Conservation (phyloP, 352 stramenopile genomes). For the Elongisporangium senticosum region DNA sequence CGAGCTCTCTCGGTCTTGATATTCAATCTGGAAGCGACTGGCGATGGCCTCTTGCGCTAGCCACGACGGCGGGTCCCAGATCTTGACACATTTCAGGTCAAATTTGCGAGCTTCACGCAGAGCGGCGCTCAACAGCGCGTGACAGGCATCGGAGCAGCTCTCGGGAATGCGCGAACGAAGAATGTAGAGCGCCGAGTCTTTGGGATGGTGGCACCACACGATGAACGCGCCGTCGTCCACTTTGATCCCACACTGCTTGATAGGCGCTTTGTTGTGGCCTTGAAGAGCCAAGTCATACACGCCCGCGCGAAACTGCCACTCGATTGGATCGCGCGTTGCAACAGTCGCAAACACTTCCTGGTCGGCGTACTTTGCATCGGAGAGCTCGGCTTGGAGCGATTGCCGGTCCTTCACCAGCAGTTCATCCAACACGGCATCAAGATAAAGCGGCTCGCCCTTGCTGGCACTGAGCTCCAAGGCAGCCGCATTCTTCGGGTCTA, state of each 20-base stretch:
- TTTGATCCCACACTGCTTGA: constrained; percentile 22
- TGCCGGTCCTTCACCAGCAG: constrained; percentile 33
- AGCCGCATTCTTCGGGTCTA: neutral
- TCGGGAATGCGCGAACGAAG: constrained; percentile 29
- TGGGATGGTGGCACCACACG: constrained; percentile 48
- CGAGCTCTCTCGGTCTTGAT: constrained; percentile 27
- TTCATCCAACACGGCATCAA: constrained; percentile 27
- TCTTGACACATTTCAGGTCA: constrained; percentile 22
- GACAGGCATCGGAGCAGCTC: constrained; percentile 7
- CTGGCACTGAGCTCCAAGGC: neutral
- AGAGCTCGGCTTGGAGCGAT: constrained; percentile 23
- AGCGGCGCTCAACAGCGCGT: constrained; percentile 16
- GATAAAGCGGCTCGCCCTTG: constrained; percentile 7
- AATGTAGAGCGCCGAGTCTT: constrained; percentile 46
- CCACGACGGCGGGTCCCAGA: constrained; percentile 32
- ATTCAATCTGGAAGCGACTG: constrained; percentile 18
- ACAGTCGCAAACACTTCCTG: constrained; percentile 32
- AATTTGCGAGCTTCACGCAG: constrained; percentile 29
- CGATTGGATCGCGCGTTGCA: constrained; percentile 34
- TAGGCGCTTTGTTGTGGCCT: neutral
- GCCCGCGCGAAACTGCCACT: constrained; percentile 50
- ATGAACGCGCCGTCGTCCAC: constrained; percentile 39
- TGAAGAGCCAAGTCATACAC: constrained; percentile 17
- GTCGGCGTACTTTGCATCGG: constrained; percentile 12
- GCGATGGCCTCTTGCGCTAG: constrained; percentile 20